Conservation (phyloP, 2,329 filamentous ascomycete species). For the Aspergillus novofumigatus region DNA sequence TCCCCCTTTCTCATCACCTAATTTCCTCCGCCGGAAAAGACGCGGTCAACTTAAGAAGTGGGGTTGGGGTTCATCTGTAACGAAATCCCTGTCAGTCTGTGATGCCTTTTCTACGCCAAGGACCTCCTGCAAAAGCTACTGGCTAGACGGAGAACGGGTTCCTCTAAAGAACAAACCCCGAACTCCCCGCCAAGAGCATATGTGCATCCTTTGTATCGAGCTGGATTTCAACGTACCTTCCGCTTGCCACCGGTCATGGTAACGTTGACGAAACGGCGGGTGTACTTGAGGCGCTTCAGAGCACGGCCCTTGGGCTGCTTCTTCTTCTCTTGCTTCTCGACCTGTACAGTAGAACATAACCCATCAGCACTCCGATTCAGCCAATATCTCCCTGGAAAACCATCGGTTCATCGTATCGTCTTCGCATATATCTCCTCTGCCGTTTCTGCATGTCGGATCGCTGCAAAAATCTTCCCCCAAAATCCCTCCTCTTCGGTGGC, state of each 20-base stretch:
- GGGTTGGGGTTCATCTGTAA: constrained; percentile 82
- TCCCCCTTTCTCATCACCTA: constrained; percentile 2
- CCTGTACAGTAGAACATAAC: constrained; percentile 8
- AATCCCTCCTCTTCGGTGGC: not conserved
- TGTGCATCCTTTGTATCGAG: not conserved
- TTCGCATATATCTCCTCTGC: not conserved
- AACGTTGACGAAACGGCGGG: constrained; percentile 96
- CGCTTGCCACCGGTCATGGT: constrained; percentile 96
- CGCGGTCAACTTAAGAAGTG: constrained; percentile 54
- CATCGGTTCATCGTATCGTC: not conserved
- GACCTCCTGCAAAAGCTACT: not conserved
- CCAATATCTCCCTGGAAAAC: not conserved
- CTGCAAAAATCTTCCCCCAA: not conserved
- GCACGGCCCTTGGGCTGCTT: constrained; percentile 96
- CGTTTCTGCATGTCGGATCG: not conserved
- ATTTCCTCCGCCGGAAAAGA: constrained; percentile 5
- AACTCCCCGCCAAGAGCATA: not conserved
- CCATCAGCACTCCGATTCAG: constrained; percentile 3
- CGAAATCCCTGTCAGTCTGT: constrained; percentile 8
- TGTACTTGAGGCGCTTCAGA: constrained; percentile 95
- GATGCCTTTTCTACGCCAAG: not conserved
- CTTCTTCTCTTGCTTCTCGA: constrained; percentile 66
- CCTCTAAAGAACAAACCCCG: not conserved
- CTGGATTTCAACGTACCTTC: constrained; percentile 63
- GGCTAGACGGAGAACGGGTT: not conserved